Evolutionary conservation across 345 rosid species (phyloP), one percentile per base, ranked within the genome.

Genomic region (Melaleuca quinquenervia): DNA sequence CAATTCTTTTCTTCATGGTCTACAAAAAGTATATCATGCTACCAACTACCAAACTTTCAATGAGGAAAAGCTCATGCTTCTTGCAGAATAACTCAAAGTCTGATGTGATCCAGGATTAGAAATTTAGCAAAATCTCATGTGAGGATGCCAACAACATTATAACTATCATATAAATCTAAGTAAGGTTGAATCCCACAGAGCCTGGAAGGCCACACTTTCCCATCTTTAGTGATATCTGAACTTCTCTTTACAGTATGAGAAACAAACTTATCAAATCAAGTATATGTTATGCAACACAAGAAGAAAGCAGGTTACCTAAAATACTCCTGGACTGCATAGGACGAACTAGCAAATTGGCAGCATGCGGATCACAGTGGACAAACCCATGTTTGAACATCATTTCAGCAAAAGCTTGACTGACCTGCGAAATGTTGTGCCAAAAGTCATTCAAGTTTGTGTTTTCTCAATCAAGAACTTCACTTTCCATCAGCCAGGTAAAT

Each of bases 361-460:
- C 98, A 88, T 97, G 99, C n/a, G 99, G 99, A 52, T 97, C 99
- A 89, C 99, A 97, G 85, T 97, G 99, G 88, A 96, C 98, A 88
- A 97, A 97, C 24, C 98, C 99, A 88, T 97, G 98, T 89, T 92
- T 97, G 88, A 96, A 97, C 92, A 95, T 97, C 99, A 97, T 97
- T 90, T 97, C 98, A 78, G 98, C 96, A 92, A 97, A 97, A 75
- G 93, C 89, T 87, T 92, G 95, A 92, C 94, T 96, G 82, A 96
- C 96, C 99, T 97, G 93, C 87, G 90, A 54, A 60, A 80, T 29
- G 52, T 32, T 32, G 84, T 87, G 84, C 32, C 53, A 62, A 36
- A 32, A 36, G 78, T 70, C 48, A 70, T 52, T 62, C 18, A 36
- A 14, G 82, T 54, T 53, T 78, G 84, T 78, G 76, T 18, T 44